Conservation (phyloP, 2,329 filamentous ascomycete species). For the Sarocladiaceae sp. region DNA sequence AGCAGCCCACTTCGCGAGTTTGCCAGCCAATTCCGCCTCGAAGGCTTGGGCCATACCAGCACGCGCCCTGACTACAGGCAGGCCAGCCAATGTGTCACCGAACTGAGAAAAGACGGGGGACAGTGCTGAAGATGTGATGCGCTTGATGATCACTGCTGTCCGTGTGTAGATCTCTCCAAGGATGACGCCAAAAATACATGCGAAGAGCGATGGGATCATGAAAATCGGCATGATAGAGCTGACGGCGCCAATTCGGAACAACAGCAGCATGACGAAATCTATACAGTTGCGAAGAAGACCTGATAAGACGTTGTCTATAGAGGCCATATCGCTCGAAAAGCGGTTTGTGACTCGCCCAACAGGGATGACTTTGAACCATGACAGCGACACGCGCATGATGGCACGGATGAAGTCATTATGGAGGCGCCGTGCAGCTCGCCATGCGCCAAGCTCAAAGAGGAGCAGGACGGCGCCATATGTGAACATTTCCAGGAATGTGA, state of each 20-base stretch:
- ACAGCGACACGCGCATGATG: slow-evolving; percentile 49
- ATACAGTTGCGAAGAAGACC: slow-evolving; percentile 39
- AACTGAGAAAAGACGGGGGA: slow-evolving; percentile 56
- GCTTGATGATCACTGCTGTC: slow-evolving; percentile 42
- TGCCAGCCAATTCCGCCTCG: slow-evolving; percentile 42
- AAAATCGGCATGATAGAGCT: slow-evolving; percentile 50
- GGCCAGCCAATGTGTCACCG: slow-evolving; percentile 45
- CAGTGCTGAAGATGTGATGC: slow-evolving; percentile 40
- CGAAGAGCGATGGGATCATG: slow-evolving; percentile 39
- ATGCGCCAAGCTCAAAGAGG: slow-evolving; percentile 50
- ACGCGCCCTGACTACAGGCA: slow-evolving; percentile 48
- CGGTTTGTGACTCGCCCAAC: slow-evolving; percentile 51
- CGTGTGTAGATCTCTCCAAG: slow-evolving; percentile 48
- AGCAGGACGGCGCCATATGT: slow-evolving; percentile 38
- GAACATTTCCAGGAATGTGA: slow-evolving; percentile 38
- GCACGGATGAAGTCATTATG: slow-evolving; percentile 49
- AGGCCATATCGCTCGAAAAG: slow-evolving; percentile 54
- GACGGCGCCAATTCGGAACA: slow-evolving; percentile 43
- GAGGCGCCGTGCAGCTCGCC: slow-evolving; percentile 49
- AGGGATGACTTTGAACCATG: slow-evolving; percentile 53
- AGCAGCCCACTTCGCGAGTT: slow-evolving; percentile 42
- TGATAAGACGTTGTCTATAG: slow-evolving; percentile 45
- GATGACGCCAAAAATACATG: slow-evolving; percentile 40
- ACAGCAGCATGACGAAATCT: slow-evolving; percentile 36
- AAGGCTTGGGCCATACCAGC: slow-evolving; percentile 44